Evolutionary conservation across 2,329 filamentous ascomycete species (phyloP).

Genomic region (Coccinonectria pachysandricola): DNA sequence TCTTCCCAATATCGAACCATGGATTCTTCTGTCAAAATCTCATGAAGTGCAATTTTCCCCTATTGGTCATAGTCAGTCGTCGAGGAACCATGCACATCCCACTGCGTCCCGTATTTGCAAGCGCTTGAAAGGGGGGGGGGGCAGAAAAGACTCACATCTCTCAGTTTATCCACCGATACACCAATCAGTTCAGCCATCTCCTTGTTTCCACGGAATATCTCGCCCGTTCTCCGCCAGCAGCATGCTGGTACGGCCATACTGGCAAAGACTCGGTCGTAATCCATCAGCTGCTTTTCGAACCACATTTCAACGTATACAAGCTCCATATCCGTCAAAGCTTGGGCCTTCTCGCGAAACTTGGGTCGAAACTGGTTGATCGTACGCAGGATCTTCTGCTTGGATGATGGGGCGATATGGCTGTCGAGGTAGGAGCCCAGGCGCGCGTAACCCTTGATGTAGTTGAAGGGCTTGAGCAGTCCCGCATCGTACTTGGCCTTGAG

Average conservation of each 20-base stretch:
- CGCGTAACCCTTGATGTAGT: slow-evolving; percentile 95
- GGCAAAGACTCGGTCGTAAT: slow-evolving; percentile 96
- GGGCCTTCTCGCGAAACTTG: slow-evolving; percentile 92
- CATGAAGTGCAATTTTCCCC: slow-evolving; percentile 91
- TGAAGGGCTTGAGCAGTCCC: slow-evolving; percentile 89
- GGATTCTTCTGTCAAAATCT: slow-evolving; percentile 90
- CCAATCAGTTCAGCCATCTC: slow-evolving; percentile 97
- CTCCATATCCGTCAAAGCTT: slow-evolving; percentile 85
- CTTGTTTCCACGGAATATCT: slow-evolving; percentile 95
- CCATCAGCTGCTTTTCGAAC: slow-evolving; percentile 94
- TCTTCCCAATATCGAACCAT: slow-evolving; percentile 98
- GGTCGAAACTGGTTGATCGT: slow-evolving; percentile 89
- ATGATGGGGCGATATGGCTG: slow-evolving; percentile 68
- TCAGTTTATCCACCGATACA: slow-evolving; percentile 78
- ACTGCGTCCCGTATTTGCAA: too few relatives aligned
- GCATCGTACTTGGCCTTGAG: slow-evolving; percentile 94
- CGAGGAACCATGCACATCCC: slow-evolving; percentile 1
- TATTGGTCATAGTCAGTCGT: slow-evolving; percentile 27
- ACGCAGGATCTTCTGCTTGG: slow-evolving; percentile 82
- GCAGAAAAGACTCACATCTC: slow-evolving; percentile 59
- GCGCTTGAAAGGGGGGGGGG: slow-evolving; percentile 4
- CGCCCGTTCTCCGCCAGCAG: slow-evolving; percentile 91
- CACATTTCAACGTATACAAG: slow-evolving; percentile 96
- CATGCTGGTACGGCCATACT: slow-evolving; percentile 98
- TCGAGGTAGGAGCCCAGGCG: slow-evolving; percentile 87